phyloP scores from a whole-genome alignment of 192 early-diverging fungal genomes.

The Coemansia sp. region DNA sequence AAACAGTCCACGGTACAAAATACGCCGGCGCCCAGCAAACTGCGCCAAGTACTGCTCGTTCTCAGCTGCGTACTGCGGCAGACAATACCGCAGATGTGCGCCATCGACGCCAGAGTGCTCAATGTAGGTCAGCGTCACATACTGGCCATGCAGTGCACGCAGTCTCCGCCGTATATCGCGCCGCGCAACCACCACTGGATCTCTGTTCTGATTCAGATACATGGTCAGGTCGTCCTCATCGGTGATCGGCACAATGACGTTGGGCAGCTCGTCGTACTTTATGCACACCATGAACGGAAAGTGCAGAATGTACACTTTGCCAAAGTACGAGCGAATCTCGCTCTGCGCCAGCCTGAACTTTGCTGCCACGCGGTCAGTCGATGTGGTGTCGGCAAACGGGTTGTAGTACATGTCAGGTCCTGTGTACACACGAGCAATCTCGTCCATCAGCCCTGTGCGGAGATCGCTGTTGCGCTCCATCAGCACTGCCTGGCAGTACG shows the following conservation, averaged over 20 bases:
- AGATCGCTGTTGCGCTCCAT: conserved; percentile 39
- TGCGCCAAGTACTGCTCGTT: conserved; percentile 50
- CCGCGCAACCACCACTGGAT: conserved; percentile 45
- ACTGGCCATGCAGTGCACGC: conserved; percentile 61
- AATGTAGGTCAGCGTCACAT: conserved; percentile 56
- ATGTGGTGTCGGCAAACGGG: conserved; percentile 40
- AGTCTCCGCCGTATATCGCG: conserved; percentile 56
- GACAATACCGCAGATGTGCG: conserved; percentile 35
- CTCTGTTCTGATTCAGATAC: conserved; percentile 58
- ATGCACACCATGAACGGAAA: conserved; percentile 69
- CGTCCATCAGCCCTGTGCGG: conserved; percentile 39
- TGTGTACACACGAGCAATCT: conserved; percentile 55
- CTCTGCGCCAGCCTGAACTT: conserved; percentile 14
- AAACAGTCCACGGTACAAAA: conserved; percentile 39
- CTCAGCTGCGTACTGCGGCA: conserved; percentile 31
- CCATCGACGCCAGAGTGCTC: conserved; percentile 31
- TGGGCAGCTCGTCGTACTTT: conserved; percentile 63
- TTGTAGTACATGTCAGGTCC: conserved; percentile 70
- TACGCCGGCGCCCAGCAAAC: conserved; percentile 35
- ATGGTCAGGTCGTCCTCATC: conserved; percentile 56
- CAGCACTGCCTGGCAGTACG: conserved; percentile 49
- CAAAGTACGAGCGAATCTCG: conserved; percentile 62
- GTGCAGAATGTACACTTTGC: conserved; percentile 61
- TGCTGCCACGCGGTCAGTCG: not conserved
- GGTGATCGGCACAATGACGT: conserved; percentile 49